Evolutionary conservation across 306 rosid species (phyloP).

Genomic region (Mimosa bimucronata): DNA sequence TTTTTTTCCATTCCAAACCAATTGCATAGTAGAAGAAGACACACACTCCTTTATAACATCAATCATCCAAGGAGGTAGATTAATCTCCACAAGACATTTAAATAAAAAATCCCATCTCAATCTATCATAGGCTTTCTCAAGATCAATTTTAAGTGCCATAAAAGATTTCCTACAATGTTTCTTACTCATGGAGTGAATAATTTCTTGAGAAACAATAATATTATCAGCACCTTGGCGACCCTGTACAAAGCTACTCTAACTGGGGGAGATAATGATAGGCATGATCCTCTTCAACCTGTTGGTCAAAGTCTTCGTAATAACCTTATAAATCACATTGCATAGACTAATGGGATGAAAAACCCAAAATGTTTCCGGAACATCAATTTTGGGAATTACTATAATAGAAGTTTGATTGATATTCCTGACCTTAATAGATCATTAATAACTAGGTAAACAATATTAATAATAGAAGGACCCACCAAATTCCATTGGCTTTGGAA

Average conservation of each 20-base stretch:
- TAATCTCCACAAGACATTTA: not conserved
- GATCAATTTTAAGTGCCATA: too few species aligned
- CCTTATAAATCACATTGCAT: not conserved
- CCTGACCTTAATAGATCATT: too few species aligned
- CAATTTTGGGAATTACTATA: not conserved
- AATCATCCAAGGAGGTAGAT: not conserved
- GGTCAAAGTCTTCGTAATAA: not conserved
- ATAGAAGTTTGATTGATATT: not conserved
- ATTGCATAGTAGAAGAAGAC: not conserved
- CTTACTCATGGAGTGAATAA: not conserved
- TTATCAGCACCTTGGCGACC: not conserved
- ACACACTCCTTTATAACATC: too few species aligned
- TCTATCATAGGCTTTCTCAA: not conserved
- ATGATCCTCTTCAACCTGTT: too few species aligned
- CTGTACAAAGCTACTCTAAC: not conserved
- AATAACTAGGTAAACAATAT: rapidly evolving
- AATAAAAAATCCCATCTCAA: not conserved
- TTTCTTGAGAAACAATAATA: not conserved
- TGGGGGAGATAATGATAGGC: not conserved
- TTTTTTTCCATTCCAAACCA: not conserved
- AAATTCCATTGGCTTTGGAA: not conserved
- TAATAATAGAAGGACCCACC: too few species aligned
- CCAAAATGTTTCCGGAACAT: not conserved
- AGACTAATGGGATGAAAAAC: not conserved
- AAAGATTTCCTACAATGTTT: rapidly evolving